Evolutionary conservation across 257 asterid species (phyloP), one percentile per base, ranked within the genome.

Genomic region (Parsonsia alboflavescens): DNA sequence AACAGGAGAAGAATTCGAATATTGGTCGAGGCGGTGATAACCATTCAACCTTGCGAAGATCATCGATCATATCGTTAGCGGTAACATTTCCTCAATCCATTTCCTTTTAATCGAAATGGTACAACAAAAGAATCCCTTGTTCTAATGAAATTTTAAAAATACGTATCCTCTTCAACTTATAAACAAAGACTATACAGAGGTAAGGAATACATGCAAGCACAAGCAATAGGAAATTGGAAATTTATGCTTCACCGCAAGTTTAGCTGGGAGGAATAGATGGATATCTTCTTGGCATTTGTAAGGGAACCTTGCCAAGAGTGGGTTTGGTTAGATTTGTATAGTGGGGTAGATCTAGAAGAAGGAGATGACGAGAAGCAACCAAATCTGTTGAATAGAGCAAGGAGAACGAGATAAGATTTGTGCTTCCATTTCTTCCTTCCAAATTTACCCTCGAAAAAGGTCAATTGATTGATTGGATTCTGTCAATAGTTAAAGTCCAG

Each of bases 41-140:
- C 97, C 98, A 91, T 80, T 93, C 98, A 21, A 93, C 98, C 82
- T 91, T 97, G 16, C 96, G 89, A 68, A 93, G 85, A 69, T 95
- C 98, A 77, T 93, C 96, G 80, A 87, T 85, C 88, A 91, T 89
- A 87, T 92, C 99, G 81, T 90, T 96, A 46, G 97, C 79, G 5
- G 96, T 91, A 24, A 94, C 97, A 80, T 83, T 94, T 67, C 96
- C 80, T 97, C 98, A 92, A 84, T 94, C 98, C 98, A 91, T 91
- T 9, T 62, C 44, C 61, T 67, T 75, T 61, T 1, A 57, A 68
- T 80, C 70, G 64, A 46, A 65, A 10, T 9, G 41, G 11, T 24
- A 33, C 26, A 59, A 26, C 0, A 59, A 75, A 5, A 30, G 24
- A 22, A 5, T 28, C 30, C 64, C 46, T 16, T 30, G 44, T 22